Base-by-base conservation (phyloP, 1,284 basidiomycete genomes). In the Ceratobasidium sp. region DNA sequence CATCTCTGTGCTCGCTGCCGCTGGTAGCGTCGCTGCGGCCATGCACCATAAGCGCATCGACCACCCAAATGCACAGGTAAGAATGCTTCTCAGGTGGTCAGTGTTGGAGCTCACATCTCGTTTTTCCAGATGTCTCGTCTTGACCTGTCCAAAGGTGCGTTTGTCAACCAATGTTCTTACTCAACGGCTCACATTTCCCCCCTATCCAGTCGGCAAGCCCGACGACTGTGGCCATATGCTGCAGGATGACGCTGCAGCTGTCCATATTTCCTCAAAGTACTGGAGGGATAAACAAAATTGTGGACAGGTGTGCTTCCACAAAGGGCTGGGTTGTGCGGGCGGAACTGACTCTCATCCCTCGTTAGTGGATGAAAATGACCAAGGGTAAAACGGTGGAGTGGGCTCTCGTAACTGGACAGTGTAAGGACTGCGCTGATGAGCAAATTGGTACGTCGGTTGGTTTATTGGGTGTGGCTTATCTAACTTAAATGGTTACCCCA, bases 371-470 rank as follows among this genome's bases (percentile, higher is more conserved):
- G 49, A 13, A 13, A 40, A 42, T 18, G 68, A 53, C 28, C 23
- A 70, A 23, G 3, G 39, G 23, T 20, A 23, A 7, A 39, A 55
- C 13, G 68, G 51, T 13, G 46, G 46, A 44, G 5, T 56, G 39
- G 9, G 68, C 46, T 26, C 33, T 71, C 20, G 68, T 71, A 10
- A 71, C 68, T 71, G 68, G 68, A n/a, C n/a, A 55, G 12, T 71
- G 68, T 20, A 33, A 55, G 2, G 26, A 18, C 3, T 71, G 68
- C 68, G 20, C 23, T 4, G 49, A 18, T 46, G 53, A 71, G 5
- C 23, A 71, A 9, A 71, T 71, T 56, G 68, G 68, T 71, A 39
- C 18, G 68, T 58, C n/a, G n/a, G n/a, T n/a, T n/a, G n/a, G n/a
- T n/a, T n/a, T n/a, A n/a, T n/a, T n/a, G n/a, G n/a, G n/a, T n/a